These are phyloP conservation scores for Gastrodia elata DNA, from an alignment of 106 monocot species.

Conservation along the genomic window DNA sequence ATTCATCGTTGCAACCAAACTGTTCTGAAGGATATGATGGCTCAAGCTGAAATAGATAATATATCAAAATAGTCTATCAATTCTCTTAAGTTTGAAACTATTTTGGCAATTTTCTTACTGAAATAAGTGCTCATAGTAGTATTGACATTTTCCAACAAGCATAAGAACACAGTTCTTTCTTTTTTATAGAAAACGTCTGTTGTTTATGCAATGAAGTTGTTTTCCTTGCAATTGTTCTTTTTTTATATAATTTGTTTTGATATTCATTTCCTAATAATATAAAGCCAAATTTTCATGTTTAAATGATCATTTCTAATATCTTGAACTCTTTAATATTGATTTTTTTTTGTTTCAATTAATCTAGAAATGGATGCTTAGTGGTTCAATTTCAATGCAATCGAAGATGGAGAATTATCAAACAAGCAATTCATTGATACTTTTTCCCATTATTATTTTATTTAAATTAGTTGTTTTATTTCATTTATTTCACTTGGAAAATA, in stretches of 20 bases:
- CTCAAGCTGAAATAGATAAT: not conserved
- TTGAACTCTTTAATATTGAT: not conserved
- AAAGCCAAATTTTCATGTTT: no score
- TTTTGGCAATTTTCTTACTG: no score
- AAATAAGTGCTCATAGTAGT: not conserved
- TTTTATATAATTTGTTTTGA: not conserved
- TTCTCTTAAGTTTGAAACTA: no score
- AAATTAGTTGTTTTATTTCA: conserved; percentile 1
- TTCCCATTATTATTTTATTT: not conserved
- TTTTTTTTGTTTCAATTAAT: not conserved
- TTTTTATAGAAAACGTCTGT: not conserved
- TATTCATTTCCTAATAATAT: not conserved
- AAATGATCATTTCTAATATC: no score
- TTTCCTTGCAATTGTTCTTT: not conserved
- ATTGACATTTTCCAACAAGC: not conserved
- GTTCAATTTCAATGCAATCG: no score
- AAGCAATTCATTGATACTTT: no score
- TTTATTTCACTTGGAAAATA: not conserved
- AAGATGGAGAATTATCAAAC: no score
- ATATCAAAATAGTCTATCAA: no score
- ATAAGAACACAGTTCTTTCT: not conserved
- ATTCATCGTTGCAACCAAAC: not conserved
- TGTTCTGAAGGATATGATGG: not conserved
- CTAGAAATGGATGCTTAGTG: not conserved
- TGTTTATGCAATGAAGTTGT: not conserved